Evolutionary conservation across 1,139 yeast species (phyloP).

Genomic region (Debaryomycetaceae sp.): DNA sequence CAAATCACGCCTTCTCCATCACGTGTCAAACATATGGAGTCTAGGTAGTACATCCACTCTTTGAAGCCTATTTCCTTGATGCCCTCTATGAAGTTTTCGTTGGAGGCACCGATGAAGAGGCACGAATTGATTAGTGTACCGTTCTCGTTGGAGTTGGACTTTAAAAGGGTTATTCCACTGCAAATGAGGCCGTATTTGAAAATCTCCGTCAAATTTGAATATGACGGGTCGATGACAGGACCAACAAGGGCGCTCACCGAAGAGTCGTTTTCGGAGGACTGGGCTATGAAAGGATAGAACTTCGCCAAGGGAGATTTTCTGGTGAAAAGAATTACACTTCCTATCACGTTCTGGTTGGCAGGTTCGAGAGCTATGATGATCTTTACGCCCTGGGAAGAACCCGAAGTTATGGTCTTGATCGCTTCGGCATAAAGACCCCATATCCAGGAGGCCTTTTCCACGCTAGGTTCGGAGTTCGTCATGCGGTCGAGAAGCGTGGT

Average conservation of each 20-base stretch:
- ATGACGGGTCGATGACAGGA: conserved; percentile 53
- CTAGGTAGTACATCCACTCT: conserved; percentile 40
- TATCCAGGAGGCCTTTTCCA: conserved; percentile 11
- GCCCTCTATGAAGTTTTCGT: conserved; percentile 33
- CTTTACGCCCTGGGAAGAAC: conserved; percentile 31
- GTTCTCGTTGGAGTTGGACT: conserved; percentile 28
- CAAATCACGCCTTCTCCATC: neutral
- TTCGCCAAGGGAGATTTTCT: conserved; percentile 44
- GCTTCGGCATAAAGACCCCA: conserved; percentile 23
- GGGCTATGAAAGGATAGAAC: conserved; percentile 51
- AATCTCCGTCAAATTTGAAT: conserved; percentile 52
- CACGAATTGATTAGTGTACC: conserved; percentile 28
- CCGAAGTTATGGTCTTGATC: conserved; percentile 10
- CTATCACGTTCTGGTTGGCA: conserved; percentile 50
- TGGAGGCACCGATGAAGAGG: conserved; percentile 38
- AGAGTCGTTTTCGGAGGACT: conserved; percentile 15
- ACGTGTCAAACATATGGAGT: conserved; percentile 6
- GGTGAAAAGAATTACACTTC: conserved; percentile 53
- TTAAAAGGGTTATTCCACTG: conserved; percentile 55
- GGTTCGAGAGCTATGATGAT: conserved; percentile 59
- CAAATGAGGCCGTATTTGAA: conserved; percentile 58
- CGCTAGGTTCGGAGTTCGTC: conserved; percentile 4
- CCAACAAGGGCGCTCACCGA: conserved; percentile 55
- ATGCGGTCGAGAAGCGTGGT: conserved; percentile 27
- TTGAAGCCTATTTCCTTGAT: conserved; percentile 43